phyloP scores from a whole-genome alignment of 495 filamentous ascomycete genomes.

The Penicillium macrosclerotiorum region DNA sequence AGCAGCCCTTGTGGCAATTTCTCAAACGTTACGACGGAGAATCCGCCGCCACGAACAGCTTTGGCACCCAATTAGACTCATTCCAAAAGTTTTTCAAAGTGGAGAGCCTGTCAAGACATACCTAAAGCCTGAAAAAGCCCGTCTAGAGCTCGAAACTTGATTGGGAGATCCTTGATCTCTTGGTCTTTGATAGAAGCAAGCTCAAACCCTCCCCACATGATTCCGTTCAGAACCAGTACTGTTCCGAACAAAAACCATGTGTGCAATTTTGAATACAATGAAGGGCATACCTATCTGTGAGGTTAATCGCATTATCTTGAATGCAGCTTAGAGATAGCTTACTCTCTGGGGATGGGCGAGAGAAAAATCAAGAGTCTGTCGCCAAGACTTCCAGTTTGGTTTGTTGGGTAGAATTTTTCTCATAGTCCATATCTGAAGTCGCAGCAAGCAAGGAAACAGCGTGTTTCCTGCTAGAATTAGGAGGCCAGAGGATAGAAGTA shows the following conservation, averaged over 20 bases:
- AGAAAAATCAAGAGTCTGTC: slow-evolving; percentile 66
- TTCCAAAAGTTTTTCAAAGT: no score
- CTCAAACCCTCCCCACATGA: slow-evolving; percentile 80
- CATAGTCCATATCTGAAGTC: slow-evolving; percentile 66
- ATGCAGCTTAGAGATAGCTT: neutral
- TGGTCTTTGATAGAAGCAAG: slow-evolving; percentile 69
- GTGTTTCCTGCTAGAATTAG: slow-evolving; percentile 85
- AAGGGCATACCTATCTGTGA: slow-evolving; percentile 56
- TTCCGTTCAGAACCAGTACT: slow-evolving; percentile 67
- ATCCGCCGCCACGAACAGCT: slow-evolving; percentile 78
- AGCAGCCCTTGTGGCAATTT: slow-evolving; percentile 68
- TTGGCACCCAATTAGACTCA: no score
- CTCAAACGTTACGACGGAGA: slow-evolving; percentile 72
- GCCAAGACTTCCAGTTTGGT: slow-evolving; percentile 42
- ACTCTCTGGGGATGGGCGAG: slow-evolving; percentile 70
- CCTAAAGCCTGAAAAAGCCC: slow-evolving; percentile 76
- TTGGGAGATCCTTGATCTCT: slow-evolving; percentile 53
- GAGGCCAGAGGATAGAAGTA: slow-evolving; percentile 68
- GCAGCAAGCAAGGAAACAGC: slow-evolving; percentile 68
- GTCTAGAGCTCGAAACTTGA: slow-evolving; percentile 60
- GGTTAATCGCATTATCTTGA: neutral
- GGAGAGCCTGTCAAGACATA: slow-evolving; percentile 12
- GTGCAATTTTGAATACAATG: slow-evolving; percentile 69
- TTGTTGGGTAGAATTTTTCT: slow-evolving; percentile 42
- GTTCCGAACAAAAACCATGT: slow-evolving; percentile 76